Conservation (phyloP, 208 protist species). For the Kentomonas sorsogonicus region DNA sequence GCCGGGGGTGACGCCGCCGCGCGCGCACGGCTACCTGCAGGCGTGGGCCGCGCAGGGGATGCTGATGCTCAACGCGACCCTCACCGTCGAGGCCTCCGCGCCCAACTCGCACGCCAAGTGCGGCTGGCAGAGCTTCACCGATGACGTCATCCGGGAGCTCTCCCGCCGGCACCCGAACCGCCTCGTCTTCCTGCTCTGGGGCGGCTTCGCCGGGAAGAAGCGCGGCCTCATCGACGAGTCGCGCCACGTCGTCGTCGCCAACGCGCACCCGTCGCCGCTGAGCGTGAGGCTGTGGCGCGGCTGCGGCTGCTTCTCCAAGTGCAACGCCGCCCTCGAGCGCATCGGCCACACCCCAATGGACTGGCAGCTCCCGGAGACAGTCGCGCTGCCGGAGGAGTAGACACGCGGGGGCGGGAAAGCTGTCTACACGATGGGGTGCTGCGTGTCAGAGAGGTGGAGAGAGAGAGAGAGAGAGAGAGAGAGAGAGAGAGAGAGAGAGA, state of each 20-base stretch:
- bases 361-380: conserved; percentile 58
- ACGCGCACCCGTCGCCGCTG: conserved; percentile 85
- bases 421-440: no score
- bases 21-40: conserved; percentile 92
- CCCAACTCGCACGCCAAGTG: conserved; percentile 92
- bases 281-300: conserved; percentile 72
- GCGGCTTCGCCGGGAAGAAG: conserved; percentile 92
- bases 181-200: conserved; percentile 96
- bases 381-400: neutral
- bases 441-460: no score
- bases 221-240: conserved; percentile 67
- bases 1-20: conserved; percentile 70
- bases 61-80: conserved; percentile 94
- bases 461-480: no score
- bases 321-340: conserved; percentile 58
- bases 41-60: conserved; percentile 96
- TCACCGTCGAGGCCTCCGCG: conserved; percentile 91
- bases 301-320: conserved; percentile 80
- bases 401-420: neutral
- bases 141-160: conserved; percentile 87
- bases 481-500: no score
- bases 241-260: conserved; percentile 87
- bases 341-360: conserved; percentile 71
- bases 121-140: conserved; percentile 95
- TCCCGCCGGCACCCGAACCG: conserved; percentile 47